Base-by-base conservation (phyloP, 257 asterid species). In the Solanum okadae region DNA sequence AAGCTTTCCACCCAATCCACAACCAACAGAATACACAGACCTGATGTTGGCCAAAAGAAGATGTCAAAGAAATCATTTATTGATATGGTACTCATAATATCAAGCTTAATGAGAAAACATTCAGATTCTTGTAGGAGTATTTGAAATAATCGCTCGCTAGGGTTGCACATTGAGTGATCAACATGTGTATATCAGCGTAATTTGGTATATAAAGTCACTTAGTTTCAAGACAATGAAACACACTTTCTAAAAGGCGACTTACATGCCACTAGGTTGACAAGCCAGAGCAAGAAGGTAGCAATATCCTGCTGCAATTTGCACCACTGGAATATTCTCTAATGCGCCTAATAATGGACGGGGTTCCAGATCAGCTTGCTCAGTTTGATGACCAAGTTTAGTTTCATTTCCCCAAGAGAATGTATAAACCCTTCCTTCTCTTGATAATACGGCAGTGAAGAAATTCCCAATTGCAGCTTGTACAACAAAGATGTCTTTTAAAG, bases 11-110 rank as follows among this genome's bases (percentile, higher is more conserved):
- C 99, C 99, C 93, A 96, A 89, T 86, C 99, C 99, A 94, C 99
- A 98, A 20, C 99, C 99, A 31, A 98, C 98, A n/a, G 99, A 98
- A 91, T 98, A 98, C 5, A 98, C 98, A 29, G 99, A 97, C 99
- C 99, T 97, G 91, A 90, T 33, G 72, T 81, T 46, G 70, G 56
- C 42, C 75, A 73, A 82, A 59, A 10, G 22, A 42, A 46, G 7
- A 82, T 31, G 68, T 82, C 70, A 82, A 79, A 14, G 84, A 85
- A 4, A 49, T 23, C 35, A 27, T 86, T 29, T 68, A 61, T 34
- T 34, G 49, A 56, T 12, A 61, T 59, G 31, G 35, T 16, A 33
- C 52, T 9, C 33, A 61, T 84, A 4, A 59, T 61, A 77, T 77
- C 61, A 77, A 6, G 37, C n/a, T 77, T n/a, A 77, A 14, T 1